Conservation (phyloP, 257 asterid species). For the Lavandula angustifolia region DNA sequence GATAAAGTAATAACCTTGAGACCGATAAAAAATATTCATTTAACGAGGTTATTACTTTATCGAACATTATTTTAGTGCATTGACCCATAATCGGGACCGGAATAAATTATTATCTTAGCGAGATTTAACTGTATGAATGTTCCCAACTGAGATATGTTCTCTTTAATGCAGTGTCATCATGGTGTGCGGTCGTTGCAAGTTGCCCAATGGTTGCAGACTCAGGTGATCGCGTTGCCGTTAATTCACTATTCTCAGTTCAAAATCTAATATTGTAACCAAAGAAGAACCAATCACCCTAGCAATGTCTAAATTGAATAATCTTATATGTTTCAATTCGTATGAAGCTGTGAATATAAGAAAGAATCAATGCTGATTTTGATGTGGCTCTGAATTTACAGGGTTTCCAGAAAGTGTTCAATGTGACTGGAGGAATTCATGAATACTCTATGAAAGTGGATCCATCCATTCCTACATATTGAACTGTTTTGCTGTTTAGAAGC, state of each 20-base stretch:
- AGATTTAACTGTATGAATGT: too few relatives aligned
- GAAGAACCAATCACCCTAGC: too few relatives aligned
- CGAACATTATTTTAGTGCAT: too few relatives aligned
- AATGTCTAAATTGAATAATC: too few relatives aligned
- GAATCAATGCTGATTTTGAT: constrained; percentile 7
- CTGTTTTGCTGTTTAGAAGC: too few relatives aligned
- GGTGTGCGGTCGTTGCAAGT: constrained; percentile 91
- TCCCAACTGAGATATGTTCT: constrained; percentile 20
- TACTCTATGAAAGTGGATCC: constrained; percentile 80
- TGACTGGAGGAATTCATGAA: constrained; percentile 87
- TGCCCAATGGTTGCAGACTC: constrained; percentile 95
- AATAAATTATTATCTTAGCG: too few relatives aligned
- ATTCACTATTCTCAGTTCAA: neutral
- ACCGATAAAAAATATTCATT: too few relatives aligned
- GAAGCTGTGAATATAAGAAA: too few relatives aligned
- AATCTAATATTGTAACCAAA: neutral
- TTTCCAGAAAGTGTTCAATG: constrained; percentile 75
- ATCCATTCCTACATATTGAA: constrained; percentile 79
- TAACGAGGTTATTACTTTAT: too few relatives aligned
- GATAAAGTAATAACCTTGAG: too few relatives aligned
- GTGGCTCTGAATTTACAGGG: constrained; percentile 56
- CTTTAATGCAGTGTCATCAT: constrained; percentile 82
- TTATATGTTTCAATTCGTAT: too few relatives aligned
- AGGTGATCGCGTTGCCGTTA: constrained; percentile 47
- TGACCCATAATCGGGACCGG: too few relatives aligned